These are phyloP conservation scores for Suillus lakei DNA, from an alignment of 768 basidiomycete species.

Conservation along the genomic window DNA sequence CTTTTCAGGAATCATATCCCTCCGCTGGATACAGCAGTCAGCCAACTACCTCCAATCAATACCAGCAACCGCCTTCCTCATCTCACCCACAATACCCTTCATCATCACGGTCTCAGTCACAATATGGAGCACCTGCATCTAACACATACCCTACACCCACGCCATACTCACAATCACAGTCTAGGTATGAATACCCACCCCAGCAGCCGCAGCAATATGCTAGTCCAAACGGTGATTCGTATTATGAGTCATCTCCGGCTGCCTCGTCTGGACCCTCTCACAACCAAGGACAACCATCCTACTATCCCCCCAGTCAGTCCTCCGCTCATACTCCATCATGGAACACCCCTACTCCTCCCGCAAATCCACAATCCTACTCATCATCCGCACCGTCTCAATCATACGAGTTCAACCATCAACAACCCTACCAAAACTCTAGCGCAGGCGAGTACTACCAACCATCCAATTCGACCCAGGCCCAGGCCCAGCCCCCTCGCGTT, in stretches of 20 bases:
- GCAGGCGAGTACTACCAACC: conserved; percentile 7
- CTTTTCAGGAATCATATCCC: conserved; percentile 31
- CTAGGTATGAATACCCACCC: conserved; percentile 27
- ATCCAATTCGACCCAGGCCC: not conserved
- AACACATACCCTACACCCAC: conserved; percentile 25
- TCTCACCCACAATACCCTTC: conserved; percentile 29
- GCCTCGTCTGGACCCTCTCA: conserved; percentile 18
- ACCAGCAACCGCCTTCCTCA: conserved; percentile 22
- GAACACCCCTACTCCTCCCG: conserved; percentile 17
- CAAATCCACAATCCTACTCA: conserved; percentile 5
- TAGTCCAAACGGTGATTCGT: conserved; percentile 18
- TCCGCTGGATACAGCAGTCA: conserved; percentile 22
- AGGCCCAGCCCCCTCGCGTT: not conserved
- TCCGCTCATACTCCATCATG: conserved; percentile 23
- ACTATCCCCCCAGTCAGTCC: conserved; percentile 36
- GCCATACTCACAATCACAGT: conserved; percentile 28
- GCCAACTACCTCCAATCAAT: conserved; percentile 27
- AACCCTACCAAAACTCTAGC: not conserved
- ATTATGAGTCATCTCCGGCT: conserved; percentile 30
- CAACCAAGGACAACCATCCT: conserved; percentile 17
- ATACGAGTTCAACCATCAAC: conserved; percentile 11
- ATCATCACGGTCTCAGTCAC: conserved; percentile 30
- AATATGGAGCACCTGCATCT: conserved; percentile 12
- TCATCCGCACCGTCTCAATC: conserved; percentile 3
- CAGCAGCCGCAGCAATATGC: conserved; percentile 30